Conservation (phyloP, 2,329 filamentous ascomycete species). For the Arthroderma sp. region DNA sequence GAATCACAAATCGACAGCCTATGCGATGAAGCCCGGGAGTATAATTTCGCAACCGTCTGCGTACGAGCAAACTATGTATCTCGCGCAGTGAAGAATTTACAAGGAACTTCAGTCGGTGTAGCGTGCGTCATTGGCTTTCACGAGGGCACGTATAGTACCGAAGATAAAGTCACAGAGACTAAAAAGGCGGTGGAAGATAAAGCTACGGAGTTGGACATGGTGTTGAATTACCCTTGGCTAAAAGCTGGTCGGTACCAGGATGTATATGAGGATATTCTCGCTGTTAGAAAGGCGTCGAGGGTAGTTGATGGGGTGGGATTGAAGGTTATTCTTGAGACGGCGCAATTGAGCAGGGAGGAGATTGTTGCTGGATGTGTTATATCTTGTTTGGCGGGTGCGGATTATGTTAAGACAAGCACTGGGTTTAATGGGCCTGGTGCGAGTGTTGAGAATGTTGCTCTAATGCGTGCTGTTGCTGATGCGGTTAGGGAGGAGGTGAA, state of each 20-base stretch:
- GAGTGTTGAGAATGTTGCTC: constrained; percentile 36
- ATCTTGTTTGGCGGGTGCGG: constrained; percentile 39
- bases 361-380: constrained; percentile 42
- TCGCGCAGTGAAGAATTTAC: constrained; percentile 36
- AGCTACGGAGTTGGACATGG: constrained; percentile 45
- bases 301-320: constrained; percentile 23
- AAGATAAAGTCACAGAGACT: constrained; percentile 40
- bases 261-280: constrained; percentile 41
- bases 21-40: constrained; percentile 40
- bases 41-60: constrained; percentile 39
- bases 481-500: constrained; percentile 29
- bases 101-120: constrained; percentile 35
- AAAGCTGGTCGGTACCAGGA: constrained; percentile 31
- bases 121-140: constrained; percentile 49
- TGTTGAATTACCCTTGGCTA: constrained; percentile 42
- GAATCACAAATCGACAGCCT: constrained; percentile 38
- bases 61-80: constrained; percentile 42
- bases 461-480: constrained; percentile 41
- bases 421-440: constrained; percentile 46
- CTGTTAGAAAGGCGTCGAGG: constrained; percentile 32
- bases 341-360: constrained; percentile 35
- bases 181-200: constrained; percentile 36
- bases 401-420: constrained; percentile 49
- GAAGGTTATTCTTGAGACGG: constrained; percentile 49
- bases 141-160: constrained; percentile 42